Evolutionary conservation across 129 eudicot genomes (phyloP).

Genomic region (Flaveria trinervia): DNA sequence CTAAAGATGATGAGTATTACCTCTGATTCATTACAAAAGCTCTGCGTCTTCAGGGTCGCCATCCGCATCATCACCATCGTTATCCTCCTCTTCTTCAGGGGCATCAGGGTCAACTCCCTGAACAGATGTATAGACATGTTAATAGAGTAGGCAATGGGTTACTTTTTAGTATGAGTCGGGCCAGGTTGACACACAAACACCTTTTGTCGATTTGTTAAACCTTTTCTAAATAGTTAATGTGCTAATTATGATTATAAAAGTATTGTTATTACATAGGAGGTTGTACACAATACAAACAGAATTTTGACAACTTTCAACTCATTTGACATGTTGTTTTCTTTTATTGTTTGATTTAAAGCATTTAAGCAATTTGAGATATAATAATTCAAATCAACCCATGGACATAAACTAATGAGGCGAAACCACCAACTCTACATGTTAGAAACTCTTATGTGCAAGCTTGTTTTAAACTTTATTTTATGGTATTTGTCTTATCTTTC

Average conservation of each 20-base stretch:
- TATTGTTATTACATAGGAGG: no score
- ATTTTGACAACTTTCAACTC: no score
- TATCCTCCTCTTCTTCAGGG: slow-evolving; percentile 91
- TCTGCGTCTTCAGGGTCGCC: slow-evolving; percentile 86
- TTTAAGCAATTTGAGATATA: no score
- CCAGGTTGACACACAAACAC: neutral
- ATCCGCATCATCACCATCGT: slow-evolving; percentile 82
- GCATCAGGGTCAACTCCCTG: slow-evolving; percentile 99
- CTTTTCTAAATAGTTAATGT: neutral
- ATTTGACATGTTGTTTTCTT: no score
- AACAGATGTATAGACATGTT: slow-evolving; percentile 13
- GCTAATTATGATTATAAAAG: no score
- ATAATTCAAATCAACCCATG: neutral
- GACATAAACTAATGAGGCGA: neutral
- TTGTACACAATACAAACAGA: no score
- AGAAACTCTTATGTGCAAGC: neutral
- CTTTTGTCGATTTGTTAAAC: neutral
- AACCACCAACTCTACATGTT: neutral
- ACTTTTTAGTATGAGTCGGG: neutral
- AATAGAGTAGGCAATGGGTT: neutral
- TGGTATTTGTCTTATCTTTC: slow-evolving; percentile 7
- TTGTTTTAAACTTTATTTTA: slow-evolving; percentile 3
- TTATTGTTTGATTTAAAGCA: no score
- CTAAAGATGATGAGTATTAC: slow-evolving; percentile 15
- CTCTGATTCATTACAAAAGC: slow-evolving; percentile 44